Percentiles rank a stretch among this genome's conserved stretches.
phyloP scores from a whole-genome alignment of 805 yeast species.

The Saturnispora saitoi region DNA sequence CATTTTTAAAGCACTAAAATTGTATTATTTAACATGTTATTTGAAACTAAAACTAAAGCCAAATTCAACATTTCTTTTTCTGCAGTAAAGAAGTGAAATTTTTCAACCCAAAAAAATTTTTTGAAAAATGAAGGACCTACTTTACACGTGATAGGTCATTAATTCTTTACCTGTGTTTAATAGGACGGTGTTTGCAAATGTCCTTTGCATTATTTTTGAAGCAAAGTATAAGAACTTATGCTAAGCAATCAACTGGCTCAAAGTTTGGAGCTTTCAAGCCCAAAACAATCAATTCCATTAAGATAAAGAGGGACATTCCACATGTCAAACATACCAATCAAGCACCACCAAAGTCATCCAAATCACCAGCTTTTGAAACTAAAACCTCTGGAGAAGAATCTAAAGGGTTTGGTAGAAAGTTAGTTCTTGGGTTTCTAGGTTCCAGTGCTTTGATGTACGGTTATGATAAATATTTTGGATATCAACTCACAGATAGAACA shows the following conservation, averaged over 20 bases:
- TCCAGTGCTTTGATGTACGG: conserved; percentile 17
- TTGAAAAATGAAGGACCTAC: neutral
- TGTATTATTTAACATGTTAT: too few species aligned
- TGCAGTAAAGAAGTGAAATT: neutral
- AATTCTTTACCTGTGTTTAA: neutral
- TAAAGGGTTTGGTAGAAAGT: conserved; percentile 6
- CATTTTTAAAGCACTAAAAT: too few species aligned
- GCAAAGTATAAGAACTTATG: neutral
- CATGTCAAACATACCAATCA: neutral
- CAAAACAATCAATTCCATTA: neutral
- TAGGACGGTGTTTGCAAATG: neutral
- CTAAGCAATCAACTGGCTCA: neutral
- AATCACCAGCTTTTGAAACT: neutral
- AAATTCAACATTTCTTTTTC: neutral
- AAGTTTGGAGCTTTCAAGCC: conserved; percentile 1
- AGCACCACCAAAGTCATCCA: conserved; percentile 1
- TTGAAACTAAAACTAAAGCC: neutral
- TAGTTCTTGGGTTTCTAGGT: conserved; percentile 11
- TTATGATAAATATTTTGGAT: conserved; percentile 30
- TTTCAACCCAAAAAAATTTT: neutral
- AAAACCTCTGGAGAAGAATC: neutral
- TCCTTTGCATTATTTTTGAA: neutral
- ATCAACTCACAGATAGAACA: conserved; percentile 47
- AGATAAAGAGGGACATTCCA: neutral
- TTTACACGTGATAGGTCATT: neutral